A percentile compares a stretch with the other conserved stretches of the same genome.
Conservation (phyloP, 1,284 basidiomycete genomes). For the Ceratobasidium sp. region DNA sequence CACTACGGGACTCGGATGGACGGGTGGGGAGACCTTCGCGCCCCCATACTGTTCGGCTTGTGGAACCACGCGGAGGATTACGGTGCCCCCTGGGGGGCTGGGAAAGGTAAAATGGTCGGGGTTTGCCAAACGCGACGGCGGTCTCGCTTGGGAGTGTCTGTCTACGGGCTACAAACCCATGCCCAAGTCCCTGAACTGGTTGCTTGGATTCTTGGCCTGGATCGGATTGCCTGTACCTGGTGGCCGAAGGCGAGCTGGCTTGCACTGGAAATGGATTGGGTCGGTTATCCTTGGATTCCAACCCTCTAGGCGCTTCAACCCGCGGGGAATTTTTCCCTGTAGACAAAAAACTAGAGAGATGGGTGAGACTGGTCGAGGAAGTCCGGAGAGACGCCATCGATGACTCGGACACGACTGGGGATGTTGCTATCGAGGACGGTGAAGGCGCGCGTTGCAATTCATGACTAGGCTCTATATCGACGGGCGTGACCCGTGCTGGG, state of each 20-base stretch:
- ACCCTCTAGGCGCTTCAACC: background rate
- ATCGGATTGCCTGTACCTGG: conserved; percentile 30
- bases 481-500: conserved; percentile 7
- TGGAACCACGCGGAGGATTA: conserved; percentile 17
- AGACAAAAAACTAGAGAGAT: conserved; percentile 25
- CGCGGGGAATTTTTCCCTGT: conserved; percentile 8
- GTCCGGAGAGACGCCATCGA: conserved; percentile 25
- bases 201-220: conserved; percentile 31
- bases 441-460: conserved; percentile 31
- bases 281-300: background rate
- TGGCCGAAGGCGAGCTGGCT: conserved; percentile 3
- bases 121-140: conserved; percentile 12
- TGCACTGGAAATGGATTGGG: conserved; percentile 34
- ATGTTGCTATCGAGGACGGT: conserved; percentile 14
- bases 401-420: conserved; percentile 15
- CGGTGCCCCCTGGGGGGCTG: conserved; percentile 35
- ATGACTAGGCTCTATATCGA: background rate
- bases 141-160: conserved; percentile 41
- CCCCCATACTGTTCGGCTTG: conserved; percentile 36
- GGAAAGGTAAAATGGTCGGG: conserved; percentile 24
- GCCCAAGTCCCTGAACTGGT: conserved; percentile 7
- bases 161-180: conserved; percentile 14
- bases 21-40: conserved; percentile 44
- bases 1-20: background rate
- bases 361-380: conserved; percentile 14